Evolutionary conservation across 31 red algal species (phyloP).

Genomic region (Pterothamnion heteromorphum): DNA sequence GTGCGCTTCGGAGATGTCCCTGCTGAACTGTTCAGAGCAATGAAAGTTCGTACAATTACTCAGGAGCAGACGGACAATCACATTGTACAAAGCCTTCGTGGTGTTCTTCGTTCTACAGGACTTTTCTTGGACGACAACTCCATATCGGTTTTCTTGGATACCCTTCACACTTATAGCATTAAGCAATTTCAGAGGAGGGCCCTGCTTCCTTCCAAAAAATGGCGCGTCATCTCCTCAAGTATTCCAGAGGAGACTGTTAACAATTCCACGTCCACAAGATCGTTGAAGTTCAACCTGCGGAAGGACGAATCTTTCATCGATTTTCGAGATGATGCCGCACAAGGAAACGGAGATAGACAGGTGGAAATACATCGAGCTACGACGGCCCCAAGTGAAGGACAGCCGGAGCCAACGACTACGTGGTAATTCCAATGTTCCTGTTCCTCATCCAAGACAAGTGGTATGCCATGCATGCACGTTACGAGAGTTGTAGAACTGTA

Average conservation of each 20-base stretch:
- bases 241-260: neutral
- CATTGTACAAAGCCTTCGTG: neutral
- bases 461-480: slow-evolving; percentile 24
- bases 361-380: neutral
- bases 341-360: neutral
- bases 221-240: neutral
- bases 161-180: neutral
- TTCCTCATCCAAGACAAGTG: neutral
- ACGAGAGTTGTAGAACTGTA: neutral
- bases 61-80: neutral
- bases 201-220: neutral
- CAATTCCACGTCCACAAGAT: neutral
- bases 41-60: neutral
- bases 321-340: neutral
- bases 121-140: neutral
- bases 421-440: neutral
- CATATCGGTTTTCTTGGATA: neutral
- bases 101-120: neutral
- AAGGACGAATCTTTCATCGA: neutral
- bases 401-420: neutral
- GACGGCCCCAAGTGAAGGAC: neutral
- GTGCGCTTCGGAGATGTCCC: neutral
- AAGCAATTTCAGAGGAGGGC: neutral
- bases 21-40: neutral
- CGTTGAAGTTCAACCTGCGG: neutral